phyloP scores from a whole-genome alignment of 2,329 filamentous ascomycete genomes.

The Botrytis aclada region DNA sequence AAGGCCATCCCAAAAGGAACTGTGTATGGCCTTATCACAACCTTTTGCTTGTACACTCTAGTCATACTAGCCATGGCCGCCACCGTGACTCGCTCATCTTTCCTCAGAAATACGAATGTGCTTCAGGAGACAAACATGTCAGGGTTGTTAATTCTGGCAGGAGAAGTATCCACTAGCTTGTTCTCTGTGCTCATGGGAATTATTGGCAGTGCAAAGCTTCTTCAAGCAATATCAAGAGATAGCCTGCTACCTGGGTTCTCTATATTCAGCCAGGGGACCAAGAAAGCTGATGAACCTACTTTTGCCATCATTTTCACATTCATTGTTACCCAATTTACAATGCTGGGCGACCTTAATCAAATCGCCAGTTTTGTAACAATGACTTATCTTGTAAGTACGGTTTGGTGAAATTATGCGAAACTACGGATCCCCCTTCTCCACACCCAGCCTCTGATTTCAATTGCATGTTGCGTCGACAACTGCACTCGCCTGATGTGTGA shows the following conservation, averaged over 20 bases:
- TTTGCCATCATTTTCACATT: slow-evolving; percentile 76
- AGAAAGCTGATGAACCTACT: slow-evolving; percentile 69
- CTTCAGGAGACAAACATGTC: slow-evolving; percentile 81
- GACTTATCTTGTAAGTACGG: slow-evolving; percentile 65
- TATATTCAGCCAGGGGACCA: slow-evolving; percentile 71
- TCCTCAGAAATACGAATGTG: slow-evolving; percentile 67
- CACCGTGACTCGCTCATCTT: slow-evolving; percentile 69
- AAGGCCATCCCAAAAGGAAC: slow-evolving; percentile 84
- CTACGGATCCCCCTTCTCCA: no score
- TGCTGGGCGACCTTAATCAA: slow-evolving; percentile 80
- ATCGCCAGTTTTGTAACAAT: slow-evolving; percentile 89
- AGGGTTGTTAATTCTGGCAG: slow-evolving; percentile 68
- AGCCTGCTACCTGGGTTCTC: slow-evolving; percentile 72
- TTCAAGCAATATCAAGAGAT: slow-evolving; percentile 80
- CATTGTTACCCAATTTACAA: slow-evolving; percentile 70
- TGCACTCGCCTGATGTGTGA: neutral
- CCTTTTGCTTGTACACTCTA: slow-evolving; percentile 70
- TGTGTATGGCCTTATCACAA: slow-evolving; percentile 71
- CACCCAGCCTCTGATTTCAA: neutral
- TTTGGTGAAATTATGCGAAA: neutral
- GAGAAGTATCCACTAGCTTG: slow-evolving; percentile 77
- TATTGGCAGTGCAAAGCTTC: slow-evolving; percentile 77
- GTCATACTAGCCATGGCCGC: slow-evolving; percentile 77
- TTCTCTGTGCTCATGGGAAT: slow-evolving; percentile 88
- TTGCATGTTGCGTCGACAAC: neutral